These are phyloP conservation scores for Moesziomyces antarcticus DNA, from an alignment of 1,284 basidiomycete genomes.

Conservation along the genomic window DNA sequence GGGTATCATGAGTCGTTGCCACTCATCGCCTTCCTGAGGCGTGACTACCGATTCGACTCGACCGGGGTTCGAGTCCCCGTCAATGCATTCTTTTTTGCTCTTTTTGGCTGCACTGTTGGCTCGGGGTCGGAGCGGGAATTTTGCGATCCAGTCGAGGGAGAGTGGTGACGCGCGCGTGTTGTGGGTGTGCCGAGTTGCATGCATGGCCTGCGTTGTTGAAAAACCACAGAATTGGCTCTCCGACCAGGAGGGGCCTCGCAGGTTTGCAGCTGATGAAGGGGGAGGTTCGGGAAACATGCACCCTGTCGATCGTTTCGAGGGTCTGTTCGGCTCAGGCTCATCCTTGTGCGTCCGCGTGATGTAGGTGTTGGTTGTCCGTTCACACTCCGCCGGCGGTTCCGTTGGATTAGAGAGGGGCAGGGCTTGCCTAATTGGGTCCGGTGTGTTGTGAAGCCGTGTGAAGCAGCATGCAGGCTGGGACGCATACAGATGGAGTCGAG, in stretches of 20 bases:
- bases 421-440: slow-evolving; percentile 9
- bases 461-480: neutral
- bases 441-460: slow-evolving; percentile 1
- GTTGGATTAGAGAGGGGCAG: neutral
- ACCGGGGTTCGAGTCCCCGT: slow-evolving; percentile 59
- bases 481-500: too few relatives aligned
- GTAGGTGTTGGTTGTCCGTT: slow-evolving; percentile 2
- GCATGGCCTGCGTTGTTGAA: slow-evolving; percentile 1
- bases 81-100: slow-evolving; percentile 42
- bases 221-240: neutral
- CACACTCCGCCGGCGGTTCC: neutral
- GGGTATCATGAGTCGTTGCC: slow-evolving; percentile 55
- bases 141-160: neutral
- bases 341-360: too few relatives aligned
- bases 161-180: slow-evolving; percentile 5
- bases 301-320: slow-evolving; percentile 3
- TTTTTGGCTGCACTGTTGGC: too few relatives aligned
- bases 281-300: slow-evolving; percentile 2
- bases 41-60: slow-evolving; percentile 47
- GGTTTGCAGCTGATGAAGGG: neutral
- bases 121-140: slow-evolving; percentile 21
- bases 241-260: neutral
- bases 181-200: slow-evolving; percentile 3
- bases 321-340: neutral
- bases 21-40: slow-evolving; percentile 28